Evolutionary conservation across 164 flowering plant genomes (phyloP), one percentile per base, ranked within the genome.

Genomic region (Stephania cephalantha): DNA sequence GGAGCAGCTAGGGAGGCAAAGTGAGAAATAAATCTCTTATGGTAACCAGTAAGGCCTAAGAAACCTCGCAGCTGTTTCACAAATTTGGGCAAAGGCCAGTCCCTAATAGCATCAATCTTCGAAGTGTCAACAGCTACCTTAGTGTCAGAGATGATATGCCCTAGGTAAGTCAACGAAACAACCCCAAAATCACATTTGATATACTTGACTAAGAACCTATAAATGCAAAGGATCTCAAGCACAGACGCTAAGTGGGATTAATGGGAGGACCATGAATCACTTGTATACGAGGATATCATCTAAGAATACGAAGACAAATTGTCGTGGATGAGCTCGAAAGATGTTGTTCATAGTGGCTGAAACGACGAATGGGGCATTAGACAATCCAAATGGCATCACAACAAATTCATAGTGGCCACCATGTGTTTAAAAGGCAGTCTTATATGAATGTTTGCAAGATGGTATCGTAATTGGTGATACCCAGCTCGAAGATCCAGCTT

Each of bases 321-420:
- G 30, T 11, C 15, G 46, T 11, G 67, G 44, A 68, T 74, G 31
- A 1, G 4, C 11, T 7, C 31, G 22, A 13, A 74, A 67, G 7
- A 68, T 4, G n/a, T 46, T 46, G 11, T 74, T 74, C 65, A 74
- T 74, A 2, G 30, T 9, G 29, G 64, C 31, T 50, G 77, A 75
- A 53, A 75, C 77, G 2, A 77, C 69, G 9, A 72, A 30, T 5
- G 79, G 79, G 0, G 81, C 74, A 46, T 82, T 82, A 7, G 73
- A 61, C 4, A 79, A 70, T 18, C 81, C 79, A 29, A 77, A 82
- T 1, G 82, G 73, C 78, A 82, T 77, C 6, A 77, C 78, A 1
- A 74, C 15, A 46, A 77, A 74, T 29, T 82, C 72, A 22, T 74
- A 82, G 61, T 77, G 80, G 1, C 84, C 77, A 0, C 50, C 6